A percentile compares a stretch with the other conserved stretches of the same genome.
These are phyloP conservation scores for Nicotiana sylvestris DNA, from an alignment of 257 asterid species.

Conservation along the genomic window DNA sequence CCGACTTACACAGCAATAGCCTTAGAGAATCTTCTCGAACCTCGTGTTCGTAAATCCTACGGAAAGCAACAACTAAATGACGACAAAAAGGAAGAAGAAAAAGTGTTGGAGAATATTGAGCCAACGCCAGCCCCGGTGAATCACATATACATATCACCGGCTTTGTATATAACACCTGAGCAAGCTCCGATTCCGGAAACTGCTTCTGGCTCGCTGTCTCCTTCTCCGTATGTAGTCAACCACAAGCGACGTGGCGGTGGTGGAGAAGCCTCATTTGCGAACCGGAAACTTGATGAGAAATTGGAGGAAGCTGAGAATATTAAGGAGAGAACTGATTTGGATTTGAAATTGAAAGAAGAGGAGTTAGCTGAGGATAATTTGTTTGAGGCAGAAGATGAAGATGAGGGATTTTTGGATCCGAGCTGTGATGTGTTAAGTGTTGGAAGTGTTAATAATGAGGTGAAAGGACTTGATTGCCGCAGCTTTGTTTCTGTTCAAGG, in stretches of 20 bases:
- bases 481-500: constrained; percentile 60
- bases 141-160: constrained; percentile 72
- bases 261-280: constrained; percentile 14
- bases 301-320: constrained; percentile 7
- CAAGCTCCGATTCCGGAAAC: constrained; percentile 59
- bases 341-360: constrained; percentile 8
- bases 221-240: constrained; percentile 77
- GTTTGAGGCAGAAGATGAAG: constrained; percentile 26
- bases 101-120: not conserved
- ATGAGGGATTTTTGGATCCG: constrained; percentile 38
- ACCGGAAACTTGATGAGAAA: constrained; percentile 17
- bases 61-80: constrained; percentile 10
- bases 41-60: constrained; percentile 39
- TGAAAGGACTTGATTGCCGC: constrained; percentile 41
- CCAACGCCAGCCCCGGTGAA: constrained; percentile 19
- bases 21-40: constrained; percentile 53
- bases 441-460: constrained; percentile 32
- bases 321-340: not conserved
- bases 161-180: constrained; percentile 67
- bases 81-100: not conserved
- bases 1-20: constrained; percentile 55
- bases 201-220: constrained; percentile 40
- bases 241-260: constrained; percentile 68
- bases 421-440: constrained; percentile 29
- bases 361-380: not conserved